Conservation (phyloP, 2,329 filamentous ascomycete genomes). For the Monosporascus sp. region DNA sequence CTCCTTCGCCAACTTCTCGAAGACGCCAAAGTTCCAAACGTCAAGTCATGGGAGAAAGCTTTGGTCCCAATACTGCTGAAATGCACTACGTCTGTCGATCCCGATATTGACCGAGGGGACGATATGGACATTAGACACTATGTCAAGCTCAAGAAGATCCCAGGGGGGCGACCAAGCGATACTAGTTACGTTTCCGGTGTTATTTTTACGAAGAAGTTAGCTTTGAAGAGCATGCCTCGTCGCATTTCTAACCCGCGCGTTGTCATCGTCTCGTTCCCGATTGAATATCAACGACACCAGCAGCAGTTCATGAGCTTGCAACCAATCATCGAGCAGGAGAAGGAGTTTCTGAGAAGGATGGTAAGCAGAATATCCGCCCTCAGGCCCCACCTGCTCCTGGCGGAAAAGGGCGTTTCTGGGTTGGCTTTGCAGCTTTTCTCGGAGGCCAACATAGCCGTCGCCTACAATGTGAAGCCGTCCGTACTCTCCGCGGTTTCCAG, state of each 20-base stretch:
- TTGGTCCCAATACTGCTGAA: constrained; percentile 84
- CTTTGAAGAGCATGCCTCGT: constrained; percentile 91
- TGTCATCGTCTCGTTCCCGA: constrained; percentile 86
- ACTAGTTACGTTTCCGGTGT: constrained; percentile 96
- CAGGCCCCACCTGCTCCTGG: constrained; percentile 79
- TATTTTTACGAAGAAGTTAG: constrained; percentile 95
- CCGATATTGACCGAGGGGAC: constrained; percentile 83
- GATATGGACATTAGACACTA: constrained; percentile 97
- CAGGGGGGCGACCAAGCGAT: constrained; percentile 82
- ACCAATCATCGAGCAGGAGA: constrained; percentile 93
- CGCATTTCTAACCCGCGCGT: constrained; percentile 81
- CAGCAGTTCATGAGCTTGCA: constrained; percentile 97
- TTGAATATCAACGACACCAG: constrained; percentile 91
- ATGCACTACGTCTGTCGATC: constrained; percentile 90
- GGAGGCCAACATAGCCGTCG: constrained; percentile 85
- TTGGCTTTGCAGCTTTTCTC: constrained; percentile 84
- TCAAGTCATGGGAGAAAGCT: constrained; percentile 80
- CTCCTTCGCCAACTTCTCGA: constrained; percentile 77
- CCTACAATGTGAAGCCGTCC: constrained; percentile 93
- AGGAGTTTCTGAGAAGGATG: constrained; percentile 85
- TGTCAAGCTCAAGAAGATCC: constrained; percentile 94
- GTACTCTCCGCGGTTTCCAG: constrained; percentile 93
- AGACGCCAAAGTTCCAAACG: constrained; percentile 68
- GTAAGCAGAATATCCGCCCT: constrained; percentile 87
- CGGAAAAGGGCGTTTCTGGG: constrained; percentile 88